Evolutionary conservation across 192 early-diverging fungal species (phyloP).

Genomic region (Linnemannia zychae): DNA sequence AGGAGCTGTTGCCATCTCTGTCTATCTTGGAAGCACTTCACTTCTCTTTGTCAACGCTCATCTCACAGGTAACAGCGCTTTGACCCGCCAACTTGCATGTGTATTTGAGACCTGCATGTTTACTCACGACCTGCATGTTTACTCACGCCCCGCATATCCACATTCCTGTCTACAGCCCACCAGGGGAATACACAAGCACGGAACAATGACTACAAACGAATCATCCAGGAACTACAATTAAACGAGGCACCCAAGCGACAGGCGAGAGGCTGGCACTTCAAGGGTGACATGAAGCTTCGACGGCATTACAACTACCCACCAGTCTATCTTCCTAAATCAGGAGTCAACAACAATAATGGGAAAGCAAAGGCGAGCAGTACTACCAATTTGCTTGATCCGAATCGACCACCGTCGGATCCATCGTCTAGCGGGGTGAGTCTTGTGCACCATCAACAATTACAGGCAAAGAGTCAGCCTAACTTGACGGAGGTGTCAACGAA

Average conservation of each 20-base stretch:
- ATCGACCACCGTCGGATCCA: not conserved
- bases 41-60: conserved; percentile 66
- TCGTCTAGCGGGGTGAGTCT: not conserved
- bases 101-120: not conserved
- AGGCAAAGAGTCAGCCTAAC: not conserved
- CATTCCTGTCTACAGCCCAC: conserved; percentile 46
- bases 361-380: conserved; percentile 1
- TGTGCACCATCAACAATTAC: not conserved
- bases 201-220: conserved; percentile 59
- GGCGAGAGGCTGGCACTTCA: conserved; percentile 43
- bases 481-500: not conserved
- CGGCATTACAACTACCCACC: conserved; percentile 33
- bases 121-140: not conserved
- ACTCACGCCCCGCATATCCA: not conserved
- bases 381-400: not conserved
- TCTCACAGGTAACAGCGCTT: conserved; percentile 54
- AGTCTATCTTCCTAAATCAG: not conserved
- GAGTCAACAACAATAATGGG: not conserved
- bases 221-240: conserved; percentile 61
- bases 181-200: conserved; percentile 54
- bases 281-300: conserved; percentile 51
- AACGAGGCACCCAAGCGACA: conserved; percentile 51
- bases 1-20: conserved; percentile 64
- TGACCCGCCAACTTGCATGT: not conserved
- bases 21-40: conserved; percentile 61